A percentile compares a stretch with the other conserved stretches of the same genome.
Evolutionary conservation across 148 eudicot genomes (phyloP).

Genomic region (Chenopodium album): DNA sequence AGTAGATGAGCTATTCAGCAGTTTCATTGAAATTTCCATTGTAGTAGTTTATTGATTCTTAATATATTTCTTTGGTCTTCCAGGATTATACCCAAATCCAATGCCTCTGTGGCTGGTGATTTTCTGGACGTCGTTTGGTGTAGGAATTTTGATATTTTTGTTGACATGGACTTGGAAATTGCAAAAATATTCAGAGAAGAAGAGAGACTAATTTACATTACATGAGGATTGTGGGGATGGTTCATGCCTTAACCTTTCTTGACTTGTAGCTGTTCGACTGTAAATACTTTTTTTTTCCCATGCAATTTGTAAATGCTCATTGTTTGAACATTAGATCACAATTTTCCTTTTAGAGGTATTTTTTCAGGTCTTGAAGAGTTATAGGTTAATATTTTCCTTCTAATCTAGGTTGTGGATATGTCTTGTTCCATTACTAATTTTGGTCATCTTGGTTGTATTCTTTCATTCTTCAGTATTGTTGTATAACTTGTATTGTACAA

Average conservation of each 20-base stretch:
- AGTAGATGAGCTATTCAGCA: background rate
- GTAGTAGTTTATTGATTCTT: background rate
- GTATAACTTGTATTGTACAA: background rate
- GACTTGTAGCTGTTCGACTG: slow-evolving; percentile 32
- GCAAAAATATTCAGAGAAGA: slow-evolving; percentile 53
- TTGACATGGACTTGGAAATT: slow-evolving; percentile 71
- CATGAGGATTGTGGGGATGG: slow-evolving; percentile 17
- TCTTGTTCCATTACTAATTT: background rate
- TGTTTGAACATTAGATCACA: slow-evolving; percentile 28
- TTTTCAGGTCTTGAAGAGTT: slow-evolving; percentile 1
- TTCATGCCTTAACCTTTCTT: slow-evolving; percentile 1
- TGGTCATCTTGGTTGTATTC: background rate
- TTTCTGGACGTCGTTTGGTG: slow-evolving; percentile 59
- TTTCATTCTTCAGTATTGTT: background rate
- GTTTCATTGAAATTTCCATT: background rate
- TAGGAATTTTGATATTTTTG: slow-evolving; percentile 50
- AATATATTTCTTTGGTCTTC: background rate
- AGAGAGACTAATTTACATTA: slow-evolving; percentile 42
- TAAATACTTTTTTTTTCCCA: slow-evolving; percentile 38
- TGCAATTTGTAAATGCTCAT: slow-evolving; percentile 40
- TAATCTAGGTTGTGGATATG: slow-evolving; percentile 21
- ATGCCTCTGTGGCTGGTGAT: slow-evolving; percentile 85
- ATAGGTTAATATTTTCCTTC: slow-evolving; percentile 6
- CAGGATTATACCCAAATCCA: slow-evolving; percentile 79
- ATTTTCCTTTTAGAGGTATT: slow-evolving; percentile 20